A percentile compares a stretch with the other conserved stretches of the same genome.
These are phyloP conservation scores for Mucor racemosus DNA, from an alignment of 371 early-diverging fungal genomes.

Conservation along the genomic window DNA sequence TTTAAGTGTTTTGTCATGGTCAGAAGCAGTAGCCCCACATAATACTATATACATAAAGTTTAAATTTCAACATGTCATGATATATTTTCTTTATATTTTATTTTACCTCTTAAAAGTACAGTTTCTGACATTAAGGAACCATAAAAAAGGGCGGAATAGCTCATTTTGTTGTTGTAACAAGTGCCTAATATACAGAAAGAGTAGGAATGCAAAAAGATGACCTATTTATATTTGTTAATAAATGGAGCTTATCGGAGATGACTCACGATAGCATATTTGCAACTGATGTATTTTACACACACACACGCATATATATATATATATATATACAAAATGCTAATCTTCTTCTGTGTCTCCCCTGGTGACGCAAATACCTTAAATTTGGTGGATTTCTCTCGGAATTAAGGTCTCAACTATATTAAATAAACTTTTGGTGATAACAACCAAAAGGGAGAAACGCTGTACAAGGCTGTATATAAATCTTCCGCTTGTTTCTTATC, in stretches of 20 bases:
- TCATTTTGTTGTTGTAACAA: background rate
- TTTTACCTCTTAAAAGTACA: slow-evolving; percentile 40
- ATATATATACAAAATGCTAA: background rate
- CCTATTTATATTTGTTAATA: background rate
- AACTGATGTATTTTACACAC: background rate
- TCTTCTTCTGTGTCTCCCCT: background rate
- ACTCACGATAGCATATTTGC: background rate
- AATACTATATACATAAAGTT: slow-evolving; percentile 28
- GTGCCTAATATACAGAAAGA: background rate
- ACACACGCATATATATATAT: background rate
- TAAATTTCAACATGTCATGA: background rate
- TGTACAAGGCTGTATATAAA: slow-evolving; percentile 13
- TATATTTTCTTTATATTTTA: background rate
- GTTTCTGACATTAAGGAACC: slow-evolving; percentile 43
- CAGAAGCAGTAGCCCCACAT: slow-evolving; percentile 31
- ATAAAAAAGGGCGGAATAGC: slow-evolving; percentile 42
- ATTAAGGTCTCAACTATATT: slow-evolving; percentile 16
- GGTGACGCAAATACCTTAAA: slow-evolving; percentile 17
- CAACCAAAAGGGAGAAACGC: background rate
- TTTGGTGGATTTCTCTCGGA: slow-evolving; percentile 9
- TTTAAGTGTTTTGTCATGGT: slow-evolving; percentile 23
- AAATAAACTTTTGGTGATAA: slow-evolving; percentile 10
- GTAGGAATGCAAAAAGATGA: background rate
- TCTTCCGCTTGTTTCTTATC: slow-evolving; percentile 13
- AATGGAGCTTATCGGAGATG: background rate